Evolutionary conservation across 2,329 filamentous ascomycete genomes (phyloP).

Genomic region (Metarhizium brunneum): DNA sequence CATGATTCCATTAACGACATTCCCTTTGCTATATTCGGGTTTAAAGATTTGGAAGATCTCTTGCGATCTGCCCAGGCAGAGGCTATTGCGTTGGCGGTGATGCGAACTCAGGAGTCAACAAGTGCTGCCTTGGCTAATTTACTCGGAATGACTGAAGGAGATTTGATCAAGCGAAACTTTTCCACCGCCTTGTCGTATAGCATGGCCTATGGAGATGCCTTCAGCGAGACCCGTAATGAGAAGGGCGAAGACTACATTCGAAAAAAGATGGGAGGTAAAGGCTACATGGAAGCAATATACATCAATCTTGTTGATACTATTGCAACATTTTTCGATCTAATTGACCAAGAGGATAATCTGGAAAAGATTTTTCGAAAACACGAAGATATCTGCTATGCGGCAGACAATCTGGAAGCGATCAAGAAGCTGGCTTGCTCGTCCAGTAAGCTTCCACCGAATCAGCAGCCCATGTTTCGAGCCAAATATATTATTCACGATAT

Average conservation of each 20-base stretch:
- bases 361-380: conserved; percentile 58
- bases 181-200: conserved; percentile 74
- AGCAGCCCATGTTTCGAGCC: conserved; percentile 79
- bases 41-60: conserved; percentile 57
- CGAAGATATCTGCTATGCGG: conserved; percentile 48
- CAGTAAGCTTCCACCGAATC: conserved; percentile 59
- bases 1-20: conserved; percentile 57
- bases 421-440: conserved; percentile 57
- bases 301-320: conserved; percentile 69
- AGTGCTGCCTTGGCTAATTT: conserved; percentile 49
- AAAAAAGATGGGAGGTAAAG: conserved; percentile 57
- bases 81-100: conserved; percentile 68
- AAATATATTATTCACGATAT: conserved; percentile 70
- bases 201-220: conserved; percentile 49
- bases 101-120: conserved; percentile 64
- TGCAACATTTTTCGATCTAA: conserved; percentile 63
- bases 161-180: conserved; percentile 61
- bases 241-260: conserved; percentile 59
- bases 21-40: conserved; percentile 80
- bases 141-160: conserved; percentile 42
- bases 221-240: conserved; percentile 24
- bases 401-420: conserved; percentile 59
- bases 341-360: conserved; percentile 67
- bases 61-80: conserved; percentile 66
- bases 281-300: conserved; percentile 54